phyloP scores from a whole-genome alignment of 169 alveolate genomes.

The Plasmodium knowlesi region DNA sequence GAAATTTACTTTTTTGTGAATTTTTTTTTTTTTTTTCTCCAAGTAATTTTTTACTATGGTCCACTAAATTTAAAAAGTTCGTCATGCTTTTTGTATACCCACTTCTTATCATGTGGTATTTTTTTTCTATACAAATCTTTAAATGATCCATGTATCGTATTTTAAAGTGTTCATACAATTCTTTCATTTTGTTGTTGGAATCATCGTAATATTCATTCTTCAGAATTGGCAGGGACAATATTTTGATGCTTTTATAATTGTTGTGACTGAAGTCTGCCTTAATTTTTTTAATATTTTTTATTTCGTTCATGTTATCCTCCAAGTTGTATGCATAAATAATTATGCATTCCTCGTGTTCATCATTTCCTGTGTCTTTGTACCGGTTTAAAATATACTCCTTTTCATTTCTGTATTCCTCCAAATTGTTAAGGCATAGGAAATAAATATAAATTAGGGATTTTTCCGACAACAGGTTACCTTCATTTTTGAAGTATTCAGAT shows the following conservation, averaged over 20 bases:
- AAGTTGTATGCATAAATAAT: slow-evolving; percentile 50
- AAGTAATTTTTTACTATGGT: slow-evolving; percentile 14
- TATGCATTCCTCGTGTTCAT: slow-evolving; percentile 57
- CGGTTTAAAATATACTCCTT: slow-evolving; percentile 45
- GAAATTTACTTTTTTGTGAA: slow-evolving; percentile 6
- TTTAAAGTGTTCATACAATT: slow-evolving; percentile 68
- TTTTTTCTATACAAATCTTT: slow-evolving; percentile 72
- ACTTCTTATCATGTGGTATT: slow-evolving; percentile 25
- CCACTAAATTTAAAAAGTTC: slow-evolving; percentile 32
- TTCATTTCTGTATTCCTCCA: slow-evolving; percentile 58
- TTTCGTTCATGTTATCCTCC: slow-evolving; percentile 54
- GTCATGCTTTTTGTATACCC: slow-evolving; percentile 53
- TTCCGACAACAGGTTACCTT: slow-evolving; percentile 20
- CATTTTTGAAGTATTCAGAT: slow-evolving; percentile 67
- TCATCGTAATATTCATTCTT: slow-evolving; percentile 19
- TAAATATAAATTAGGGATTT: slow-evolving; percentile 50
- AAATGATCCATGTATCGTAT: slow-evolving; percentile 42
- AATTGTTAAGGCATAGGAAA: slow-evolving; percentile 38
- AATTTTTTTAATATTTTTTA: slow-evolving; percentile 60
- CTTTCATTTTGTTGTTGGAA: slow-evolving; percentile 31
- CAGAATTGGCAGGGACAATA: slow-evolving; percentile 45
- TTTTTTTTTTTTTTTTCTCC: slow-evolving; percentile 33
- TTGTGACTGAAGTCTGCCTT: slow-evolving; percentile 62
- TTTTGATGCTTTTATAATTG: slow-evolving; percentile 54
- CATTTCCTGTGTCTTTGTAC: slow-evolving; percentile 26